Evolutionary conservation across 805 yeast species (phyloP).

Genomic region (Metschnikowia gelsemii): DNA sequence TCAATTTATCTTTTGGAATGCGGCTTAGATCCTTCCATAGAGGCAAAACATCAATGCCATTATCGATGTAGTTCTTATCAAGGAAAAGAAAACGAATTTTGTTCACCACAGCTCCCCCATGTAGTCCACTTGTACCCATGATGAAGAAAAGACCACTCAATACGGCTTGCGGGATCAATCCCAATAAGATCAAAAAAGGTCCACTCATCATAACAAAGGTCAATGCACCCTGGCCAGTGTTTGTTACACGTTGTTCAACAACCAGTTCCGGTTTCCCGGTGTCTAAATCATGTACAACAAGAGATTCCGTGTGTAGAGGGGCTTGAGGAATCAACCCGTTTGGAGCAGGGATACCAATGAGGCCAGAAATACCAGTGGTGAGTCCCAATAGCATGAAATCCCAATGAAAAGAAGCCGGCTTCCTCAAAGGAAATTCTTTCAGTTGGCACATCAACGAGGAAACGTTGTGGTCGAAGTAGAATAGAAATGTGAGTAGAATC

Average conservation of each 20-base stretch:
- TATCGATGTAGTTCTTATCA: constrained; percentile 45
- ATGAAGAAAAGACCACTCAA: constrained; percentile 89
- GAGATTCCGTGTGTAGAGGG: constrained; percentile 82
- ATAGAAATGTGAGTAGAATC: constrained; percentile 72
- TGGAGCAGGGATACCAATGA: constrained; percentile 92
- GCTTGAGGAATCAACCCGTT: constrained; percentile 98
- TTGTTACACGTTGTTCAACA: constrained; percentile 88
- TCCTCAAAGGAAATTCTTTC: constrained; percentile 71
- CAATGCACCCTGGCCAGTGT: constrained; percentile 79
- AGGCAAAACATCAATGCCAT: constrained; percentile 38
- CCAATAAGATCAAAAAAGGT: constrained; percentile 78
- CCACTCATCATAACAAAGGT: constrained; percentile 86
- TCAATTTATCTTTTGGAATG: constrained; percentile 28
- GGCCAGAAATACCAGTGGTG: constrained; percentile 83
- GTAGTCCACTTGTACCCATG: constrained; percentile 84
- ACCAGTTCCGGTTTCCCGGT: constrained; percentile 49
- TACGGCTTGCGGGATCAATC: constrained; percentile 88
- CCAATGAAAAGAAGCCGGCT: constrained; percentile 91
- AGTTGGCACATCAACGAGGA: constrained; percentile 92
- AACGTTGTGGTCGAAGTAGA: constrained; percentile 94
- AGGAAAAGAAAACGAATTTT: constrained; percentile 62
- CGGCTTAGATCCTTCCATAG: constrained; percentile 31
- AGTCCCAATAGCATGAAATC: constrained; percentile 83
- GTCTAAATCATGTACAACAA: constrained; percentile 53
- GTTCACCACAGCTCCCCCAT: constrained; percentile 61